phyloP scores from a whole-genome alignment of 768 basidiomycete species.

The Lenzites betulinus region DNA sequence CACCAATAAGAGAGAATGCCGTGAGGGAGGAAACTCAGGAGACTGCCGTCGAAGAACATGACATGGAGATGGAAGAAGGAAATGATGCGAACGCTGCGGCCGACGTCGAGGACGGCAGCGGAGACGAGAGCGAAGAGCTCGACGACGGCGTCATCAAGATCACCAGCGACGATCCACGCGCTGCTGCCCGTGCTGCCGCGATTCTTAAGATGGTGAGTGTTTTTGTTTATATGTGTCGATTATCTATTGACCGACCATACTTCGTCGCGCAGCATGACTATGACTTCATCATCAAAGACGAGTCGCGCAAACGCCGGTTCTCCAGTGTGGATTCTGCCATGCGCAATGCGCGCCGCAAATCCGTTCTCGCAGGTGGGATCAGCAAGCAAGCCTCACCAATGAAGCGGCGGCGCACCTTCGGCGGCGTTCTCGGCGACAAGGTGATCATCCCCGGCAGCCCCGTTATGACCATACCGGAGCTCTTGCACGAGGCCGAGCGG shows the following conservation, averaged over 20 bases:
- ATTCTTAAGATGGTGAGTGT: constrained; percentile 81
- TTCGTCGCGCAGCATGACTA: constrained; percentile 66
- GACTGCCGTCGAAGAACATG: constrained; percentile 19
- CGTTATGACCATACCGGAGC: constrained; percentile 51
- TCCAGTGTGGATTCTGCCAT: constrained; percentile 22
- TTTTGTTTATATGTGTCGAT: too few relatives aligned
- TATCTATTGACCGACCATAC: neutral
- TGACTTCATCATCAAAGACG: constrained; percentile 69
- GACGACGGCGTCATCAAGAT: constrained; percentile 77
- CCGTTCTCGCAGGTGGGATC: constrained; percentile 34
- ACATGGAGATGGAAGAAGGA: constrained; percentile 21
- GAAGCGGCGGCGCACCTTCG: constrained; percentile 33
- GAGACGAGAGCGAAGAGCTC: constrained; percentile 38
- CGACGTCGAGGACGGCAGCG: constrained; percentile 28
- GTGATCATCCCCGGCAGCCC: constrained; percentile 60
- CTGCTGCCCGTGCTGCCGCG: constrained; percentile 91
- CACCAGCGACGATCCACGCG: constrained; percentile 79
- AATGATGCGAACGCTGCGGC: constrained; percentile 1
- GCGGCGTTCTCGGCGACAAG: constrained; percentile 47
- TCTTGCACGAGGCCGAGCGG: constrained; percentile 63
- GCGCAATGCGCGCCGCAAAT: constrained; percentile 38
- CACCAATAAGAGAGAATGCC: neutral
- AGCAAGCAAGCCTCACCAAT: constrained; percentile 26
- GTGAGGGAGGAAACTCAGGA: constrained; percentile 13
- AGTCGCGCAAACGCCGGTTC: constrained; percentile 19